Evolutionary conservation across 345 rosid species (phyloP), one percentile per base, ranked within the genome.

Genomic region (Eucalyptus cloeziana): DNA sequence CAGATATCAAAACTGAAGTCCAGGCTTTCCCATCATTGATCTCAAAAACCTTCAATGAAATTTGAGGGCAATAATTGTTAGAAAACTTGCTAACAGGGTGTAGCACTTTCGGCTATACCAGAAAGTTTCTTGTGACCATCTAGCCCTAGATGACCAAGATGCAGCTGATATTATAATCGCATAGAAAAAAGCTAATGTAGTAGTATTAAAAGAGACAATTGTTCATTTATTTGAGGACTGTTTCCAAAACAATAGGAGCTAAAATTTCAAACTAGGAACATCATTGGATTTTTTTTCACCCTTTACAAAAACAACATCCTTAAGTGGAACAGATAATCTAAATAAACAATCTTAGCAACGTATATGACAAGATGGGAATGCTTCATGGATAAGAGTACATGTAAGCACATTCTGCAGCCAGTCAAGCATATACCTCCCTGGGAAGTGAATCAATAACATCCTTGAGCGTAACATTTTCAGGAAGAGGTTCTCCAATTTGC

Each of bases 401-500:
- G 49, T 81, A 52, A 76, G 54, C 58, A 49, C 56, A 69, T 5
- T 47, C 12, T 1, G 13, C 64, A 45, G 85, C 16, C 19, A 44
- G 44, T 33, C 3, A 2, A 67, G 7, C 33, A 13, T 7, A 24
- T 91, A 96, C 99, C 98, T 94, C 93, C 89, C 93, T 94, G 1
- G 99, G 99, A 88, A 97, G 96, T 58, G 99, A 94, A 89, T 95
- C 96, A 12, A 96, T 91, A 88, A 97, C 89, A 90, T 96, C 94
- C 94, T 92, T 97, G 87, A 96, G 91, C 5, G 95, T 95, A 88
- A 97, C 95, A 92, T 89, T 94, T 7, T 91, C 96, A 71, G 99
- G 99, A 92, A 96, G 97, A 30, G 94, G 95, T 92, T 96, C 96
- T 89, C 99, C 99, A 90, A 97, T 95, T 92, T 96, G 95, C 90